phyloP scores from a whole-genome alignment of 2,329 filamentous ascomycete species.

The Colletotrichum sp. region DNA sequence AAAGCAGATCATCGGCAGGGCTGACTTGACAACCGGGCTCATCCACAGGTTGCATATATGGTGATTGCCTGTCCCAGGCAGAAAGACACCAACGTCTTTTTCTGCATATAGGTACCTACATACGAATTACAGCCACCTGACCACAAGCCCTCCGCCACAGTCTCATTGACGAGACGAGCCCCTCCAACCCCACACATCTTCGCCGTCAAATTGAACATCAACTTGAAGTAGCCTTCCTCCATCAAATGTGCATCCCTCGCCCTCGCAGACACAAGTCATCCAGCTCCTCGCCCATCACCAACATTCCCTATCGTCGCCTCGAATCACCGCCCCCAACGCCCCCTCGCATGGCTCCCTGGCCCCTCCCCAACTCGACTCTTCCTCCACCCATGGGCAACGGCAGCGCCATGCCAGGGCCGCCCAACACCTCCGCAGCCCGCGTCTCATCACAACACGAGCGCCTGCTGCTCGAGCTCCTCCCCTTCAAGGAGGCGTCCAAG shows the following conservation, averaged over 20 bases:
- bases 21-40: background rate
- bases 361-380: background rate
- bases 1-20: background rate
- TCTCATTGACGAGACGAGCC: background rate
- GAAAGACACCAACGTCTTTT: background rate
- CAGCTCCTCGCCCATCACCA: background rate
- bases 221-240: background rate
- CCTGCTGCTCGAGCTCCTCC: slow-evolving; percentile 42
- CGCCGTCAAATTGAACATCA: background rate
- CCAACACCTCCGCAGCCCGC: background rate
- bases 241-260: slow-evolving; percentile 20
- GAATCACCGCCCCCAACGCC: slow-evolving; percentile 10
- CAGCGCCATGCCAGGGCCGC: background rate
- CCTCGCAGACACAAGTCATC: slow-evolving; percentile 8
- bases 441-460: slow-evolving; percentile 38
- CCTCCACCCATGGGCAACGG: background rate
- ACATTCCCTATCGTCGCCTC: slow-evolving; percentile 7
- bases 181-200: background rate
- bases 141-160: background rate
- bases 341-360: slow-evolving; percentile 3
- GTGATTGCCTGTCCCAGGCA: background rate
- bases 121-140: background rate
- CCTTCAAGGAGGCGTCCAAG: slow-evolving; percentile 34
- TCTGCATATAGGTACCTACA: background rate
- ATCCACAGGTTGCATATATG: background rate